phyloP scores from a whole-genome alignment of 305 asterid species.

The Fraxinus latifolia region DNA sequence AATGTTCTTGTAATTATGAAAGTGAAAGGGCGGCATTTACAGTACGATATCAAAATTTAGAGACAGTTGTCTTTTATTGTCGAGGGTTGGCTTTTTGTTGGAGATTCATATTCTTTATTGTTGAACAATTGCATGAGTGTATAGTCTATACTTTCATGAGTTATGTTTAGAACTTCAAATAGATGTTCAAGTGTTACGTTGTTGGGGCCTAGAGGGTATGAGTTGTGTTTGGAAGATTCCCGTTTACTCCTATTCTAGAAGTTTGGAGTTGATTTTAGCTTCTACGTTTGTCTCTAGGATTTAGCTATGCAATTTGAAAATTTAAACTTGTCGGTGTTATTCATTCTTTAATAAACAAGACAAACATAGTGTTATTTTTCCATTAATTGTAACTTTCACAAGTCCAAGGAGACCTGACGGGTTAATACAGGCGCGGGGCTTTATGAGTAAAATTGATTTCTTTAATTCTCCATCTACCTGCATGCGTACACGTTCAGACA shows the following conservation, averaged over 20 bases:
- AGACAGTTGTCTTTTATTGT: slow-evolving; percentile 6
- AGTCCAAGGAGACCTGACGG: neutral
- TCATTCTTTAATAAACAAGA: neutral
- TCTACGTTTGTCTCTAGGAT: neutral
- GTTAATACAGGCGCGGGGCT: neutral
- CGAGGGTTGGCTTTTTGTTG: neutral
- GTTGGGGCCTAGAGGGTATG: neutral
- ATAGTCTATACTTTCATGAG: neutral
- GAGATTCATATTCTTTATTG: neutral
- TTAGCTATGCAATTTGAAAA: neutral
- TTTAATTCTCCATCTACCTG: neutral
- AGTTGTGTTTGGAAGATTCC: slow-evolving; percentile 4
- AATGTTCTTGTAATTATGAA: neutral
- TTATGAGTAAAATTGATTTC: neutral
- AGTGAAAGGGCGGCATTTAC: neutral
- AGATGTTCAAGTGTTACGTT: neutral
- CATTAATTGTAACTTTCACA: neutral
- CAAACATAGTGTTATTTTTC: neutral
- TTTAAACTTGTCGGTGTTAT: neutral
- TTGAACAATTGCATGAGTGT: neutral
- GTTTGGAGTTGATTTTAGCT: neutral
- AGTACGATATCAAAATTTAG: neutral
- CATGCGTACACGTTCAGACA: neutral
- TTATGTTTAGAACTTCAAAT: neutral
- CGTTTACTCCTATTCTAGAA: neutral